phyloP scores from a whole-genome alignment of 1,284 basidiomycete species.

The Pyrrhoderma lamaoense region DNA sequence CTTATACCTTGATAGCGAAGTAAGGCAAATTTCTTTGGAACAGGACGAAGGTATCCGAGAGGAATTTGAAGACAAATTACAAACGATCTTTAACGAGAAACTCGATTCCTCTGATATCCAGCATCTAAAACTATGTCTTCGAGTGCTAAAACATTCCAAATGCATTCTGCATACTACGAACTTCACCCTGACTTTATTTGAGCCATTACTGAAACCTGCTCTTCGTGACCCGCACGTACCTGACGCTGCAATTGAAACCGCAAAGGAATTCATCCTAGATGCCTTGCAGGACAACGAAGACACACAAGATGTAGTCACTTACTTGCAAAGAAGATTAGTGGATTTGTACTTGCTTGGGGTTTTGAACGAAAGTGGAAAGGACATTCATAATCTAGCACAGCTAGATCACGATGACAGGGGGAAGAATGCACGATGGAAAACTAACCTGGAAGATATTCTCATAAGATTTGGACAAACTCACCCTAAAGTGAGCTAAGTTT shows the following conservation, averaged over 20 bases:
- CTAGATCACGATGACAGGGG: constrained; percentile 54
- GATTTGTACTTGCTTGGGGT: constrained; percentile 71
- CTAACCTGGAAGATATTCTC: constrained; percentile 66
- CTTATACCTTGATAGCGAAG: constrained; percentile 44
- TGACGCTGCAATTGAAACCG: constrained; percentile 46
- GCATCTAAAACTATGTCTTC: constrained; percentile 60
- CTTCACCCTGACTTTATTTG: constrained; percentile 71
- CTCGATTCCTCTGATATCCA: constrained; percentile 53
- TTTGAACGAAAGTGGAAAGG: constrained; percentile 60
- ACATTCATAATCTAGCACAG: constrained; percentile 65
- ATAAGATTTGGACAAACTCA: constrained; percentile 52
- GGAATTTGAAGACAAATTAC: constrained; percentile 59
- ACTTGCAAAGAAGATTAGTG: constrained; percentile 60
- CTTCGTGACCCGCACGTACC: constrained; percentile 65
- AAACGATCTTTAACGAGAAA: constrained; percentile 50
- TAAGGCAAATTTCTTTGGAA: constrained; percentile 40
- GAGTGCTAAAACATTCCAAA: constrained; percentile 53
- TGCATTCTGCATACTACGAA: constrained; percentile 55
- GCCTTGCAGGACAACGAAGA: constrained; percentile 48
- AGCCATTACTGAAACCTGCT: constrained; percentile 65
- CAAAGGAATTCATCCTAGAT: constrained; percentile 63
- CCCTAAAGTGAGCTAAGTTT: constrained; percentile 46
- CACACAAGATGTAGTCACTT: constrained; percentile 44
- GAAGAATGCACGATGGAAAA: constrained; percentile 59
- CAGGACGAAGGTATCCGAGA: constrained; percentile 37